These are phyloP conservation scores for Alternaria panax DNA, from an alignment of 2,329 filamentous ascomycete species.

Conservation along the genomic window DNA sequence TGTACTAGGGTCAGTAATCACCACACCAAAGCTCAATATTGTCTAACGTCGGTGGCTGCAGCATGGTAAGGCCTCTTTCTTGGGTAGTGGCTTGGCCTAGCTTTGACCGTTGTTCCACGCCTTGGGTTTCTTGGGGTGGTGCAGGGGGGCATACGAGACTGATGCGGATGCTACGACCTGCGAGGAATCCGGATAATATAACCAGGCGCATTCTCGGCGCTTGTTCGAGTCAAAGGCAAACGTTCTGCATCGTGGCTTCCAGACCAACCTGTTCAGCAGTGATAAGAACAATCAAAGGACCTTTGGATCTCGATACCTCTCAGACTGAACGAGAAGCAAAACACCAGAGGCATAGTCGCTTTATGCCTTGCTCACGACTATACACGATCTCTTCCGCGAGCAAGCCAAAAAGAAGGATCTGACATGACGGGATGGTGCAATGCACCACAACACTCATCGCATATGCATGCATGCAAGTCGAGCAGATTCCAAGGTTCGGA, in stretches of 20 bases:
- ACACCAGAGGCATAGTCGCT: neutral
- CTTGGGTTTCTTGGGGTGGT: neutral
- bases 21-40: neutral
- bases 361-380: neutral
- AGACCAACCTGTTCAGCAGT: neutral
- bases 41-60: constrained; percentile 7
- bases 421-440: neutral
- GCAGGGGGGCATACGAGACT: neutral
- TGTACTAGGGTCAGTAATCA: neutral
- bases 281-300: neutral
- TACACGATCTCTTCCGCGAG: neutral
- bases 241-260: neutral
- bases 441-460: constrained; percentile 1
- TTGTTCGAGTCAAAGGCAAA: neutral
- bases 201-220: neutral
- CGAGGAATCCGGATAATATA: neutral
- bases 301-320: neutral
- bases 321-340: neutral
- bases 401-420: neutral
- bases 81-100: neutral
- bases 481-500: neutral
- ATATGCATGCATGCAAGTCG: neutral
- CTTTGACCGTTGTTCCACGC: neutral
- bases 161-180: neutral
- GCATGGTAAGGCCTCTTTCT: constrained; percentile 2